phyloP scores from a whole-genome alignment of 2,329 filamentous ascomycete species.

The Aquanectria penicillioides region DNA sequence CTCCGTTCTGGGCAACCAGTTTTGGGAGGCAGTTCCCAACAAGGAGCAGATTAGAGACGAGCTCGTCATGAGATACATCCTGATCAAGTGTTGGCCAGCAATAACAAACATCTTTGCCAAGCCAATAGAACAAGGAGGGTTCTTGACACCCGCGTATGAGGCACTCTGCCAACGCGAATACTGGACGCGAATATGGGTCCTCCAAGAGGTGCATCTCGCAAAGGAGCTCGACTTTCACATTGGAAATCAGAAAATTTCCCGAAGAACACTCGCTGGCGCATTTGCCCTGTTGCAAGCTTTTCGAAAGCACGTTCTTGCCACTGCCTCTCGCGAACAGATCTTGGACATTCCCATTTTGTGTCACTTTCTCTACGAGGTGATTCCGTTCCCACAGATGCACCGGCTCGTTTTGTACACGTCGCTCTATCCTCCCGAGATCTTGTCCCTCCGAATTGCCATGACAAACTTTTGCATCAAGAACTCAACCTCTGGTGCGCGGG shows the following conservation, averaged over 20 bases:
- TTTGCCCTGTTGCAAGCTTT: slow-evolving; percentile 2
- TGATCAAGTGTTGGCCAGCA: neutral
- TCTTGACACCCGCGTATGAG: neutral
- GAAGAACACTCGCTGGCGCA: neutral
- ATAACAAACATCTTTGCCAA: neutral
- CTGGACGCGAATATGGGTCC: neutral
- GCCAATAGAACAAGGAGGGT: neutral
- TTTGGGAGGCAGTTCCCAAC: neutral
- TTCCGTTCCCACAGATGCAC: slow-evolving; percentile 1
- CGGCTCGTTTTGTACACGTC: neutral
- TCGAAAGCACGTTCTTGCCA: neutral
- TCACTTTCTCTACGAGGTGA: no score
- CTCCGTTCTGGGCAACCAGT: neutral
- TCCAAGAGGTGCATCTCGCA: neutral
- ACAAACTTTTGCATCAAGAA: slow-evolving; percentile 8
- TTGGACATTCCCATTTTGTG: neutral
- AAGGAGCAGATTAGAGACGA: neutral
- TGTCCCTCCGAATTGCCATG: neutral
- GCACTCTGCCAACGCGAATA: neutral
- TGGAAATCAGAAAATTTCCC: neutral
- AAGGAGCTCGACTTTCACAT: neutral
- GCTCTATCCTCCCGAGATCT: neutral
- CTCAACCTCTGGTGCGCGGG: neutral
- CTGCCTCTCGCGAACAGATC: neutral
- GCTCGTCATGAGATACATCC: neutral